A percentile compares a stretch with the other conserved stretches of the same genome.
Conservation (phyloP, 129 eudicot species). For the Lonicera japonica region DNA sequence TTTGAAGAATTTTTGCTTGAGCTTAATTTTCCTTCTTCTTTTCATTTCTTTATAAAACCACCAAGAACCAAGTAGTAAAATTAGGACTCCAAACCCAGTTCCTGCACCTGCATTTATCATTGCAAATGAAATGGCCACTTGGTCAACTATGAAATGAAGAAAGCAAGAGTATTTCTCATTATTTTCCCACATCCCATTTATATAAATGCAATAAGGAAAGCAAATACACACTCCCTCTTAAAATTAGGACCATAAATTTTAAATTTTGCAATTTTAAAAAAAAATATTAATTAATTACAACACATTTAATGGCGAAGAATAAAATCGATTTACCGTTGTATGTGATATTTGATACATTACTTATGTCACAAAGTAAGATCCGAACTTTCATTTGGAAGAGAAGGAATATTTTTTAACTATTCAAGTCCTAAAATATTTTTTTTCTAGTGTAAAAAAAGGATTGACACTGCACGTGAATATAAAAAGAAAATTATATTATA, state of each 20-base stretch:
- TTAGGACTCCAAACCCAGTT: background rate
- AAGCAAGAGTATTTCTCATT: background rate
- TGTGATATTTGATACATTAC: too few relatives aligned
- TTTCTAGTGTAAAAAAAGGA: too few relatives aligned
- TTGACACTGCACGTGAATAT: too few relatives aligned
- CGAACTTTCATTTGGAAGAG: too few relatives aligned
- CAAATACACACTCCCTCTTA: too few relatives aligned
- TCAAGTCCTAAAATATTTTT: too few relatives aligned
- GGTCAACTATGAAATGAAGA: background rate
- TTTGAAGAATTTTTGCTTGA: slow-evolving; percentile 1
- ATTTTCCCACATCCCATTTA: background rate
- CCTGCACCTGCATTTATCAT: background rate
- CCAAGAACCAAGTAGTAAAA: background rate
- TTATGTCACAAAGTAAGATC: too few relatives aligned
- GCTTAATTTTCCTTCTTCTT: background rate
- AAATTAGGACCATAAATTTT: background rate
- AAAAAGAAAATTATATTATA: too few relatives aligned
- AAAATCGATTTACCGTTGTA: too few relatives aligned
- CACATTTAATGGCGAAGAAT: too few relatives aligned
- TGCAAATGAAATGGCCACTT: background rate
- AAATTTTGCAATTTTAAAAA: background rate
- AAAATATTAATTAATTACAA: too few relatives aligned
- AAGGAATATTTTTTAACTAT: too few relatives aligned
- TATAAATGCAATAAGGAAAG: background rate
- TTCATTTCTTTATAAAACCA: background rate